phyloP scores from a whole-genome alignment of 352 stramenopile species.

The Globisporangium rhizosaccharum region DNA sequence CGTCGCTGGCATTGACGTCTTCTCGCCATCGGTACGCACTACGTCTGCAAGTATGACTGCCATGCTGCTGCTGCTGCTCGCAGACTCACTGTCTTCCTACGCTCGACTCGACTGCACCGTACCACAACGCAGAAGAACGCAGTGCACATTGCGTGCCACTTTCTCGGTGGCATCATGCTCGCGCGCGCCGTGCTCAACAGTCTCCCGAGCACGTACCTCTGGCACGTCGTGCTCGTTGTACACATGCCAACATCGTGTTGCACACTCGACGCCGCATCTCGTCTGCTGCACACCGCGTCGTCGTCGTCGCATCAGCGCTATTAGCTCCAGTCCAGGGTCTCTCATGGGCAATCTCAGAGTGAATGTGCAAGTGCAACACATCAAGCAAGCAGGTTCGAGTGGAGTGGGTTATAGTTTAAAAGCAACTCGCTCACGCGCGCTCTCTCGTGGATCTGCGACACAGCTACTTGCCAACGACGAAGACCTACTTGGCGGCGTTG shows the following conservation, averaged over 20 bases:
- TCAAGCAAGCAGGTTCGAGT: too few relatives aligned
- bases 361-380: background rate
- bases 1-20: slow-evolving; percentile 44
- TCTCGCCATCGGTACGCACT: slow-evolving; percentile 31
- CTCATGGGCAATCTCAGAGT: background rate
- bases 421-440: too few relatives aligned
- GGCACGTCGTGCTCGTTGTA: slow-evolving; percentile 35
- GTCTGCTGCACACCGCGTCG: slow-evolving; percentile 27
- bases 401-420: too few relatives aligned
- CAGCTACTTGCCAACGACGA: background rate
- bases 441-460: background rate
- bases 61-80: background rate
- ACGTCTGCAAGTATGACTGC: background rate
- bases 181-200: slow-evolving; percentile 42
- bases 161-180: slow-evolving; percentile 57
- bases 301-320: slow-evolving; percentile 18
- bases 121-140: slow-evolving; percentile 32
- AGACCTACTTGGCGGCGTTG: slow-evolving; percentile 37
- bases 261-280: slow-evolving; percentile 19
- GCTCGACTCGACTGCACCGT: too few relatives aligned
- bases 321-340: background rate
- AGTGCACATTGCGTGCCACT: slow-evolving; percentile 51
- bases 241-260: slow-evolving; percentile 31
- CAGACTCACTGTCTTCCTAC: too few relatives aligned
- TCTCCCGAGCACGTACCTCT: slow-evolving; percentile 34